Evolutionary conservation across 305 asterid species (phyloP).

Genomic region (Solanum hybrid): DNA sequence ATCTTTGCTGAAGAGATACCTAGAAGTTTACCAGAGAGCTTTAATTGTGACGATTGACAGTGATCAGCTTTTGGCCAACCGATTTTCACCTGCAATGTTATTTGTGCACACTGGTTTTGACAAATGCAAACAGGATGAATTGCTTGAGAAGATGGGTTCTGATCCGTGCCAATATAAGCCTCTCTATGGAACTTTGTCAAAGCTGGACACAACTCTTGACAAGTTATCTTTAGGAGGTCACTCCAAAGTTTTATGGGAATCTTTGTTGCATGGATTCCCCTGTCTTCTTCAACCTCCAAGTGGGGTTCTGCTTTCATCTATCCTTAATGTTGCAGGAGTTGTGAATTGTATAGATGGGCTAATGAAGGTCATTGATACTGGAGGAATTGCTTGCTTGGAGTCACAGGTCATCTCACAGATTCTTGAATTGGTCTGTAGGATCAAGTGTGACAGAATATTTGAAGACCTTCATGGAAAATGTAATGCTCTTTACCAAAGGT

Average conservation of each 20-base stretch:
- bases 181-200: slow-evolving; percentile 49
- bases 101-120: slow-evolving; percentile 57
- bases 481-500: slow-evolving; percentile 50
- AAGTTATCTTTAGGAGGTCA: slow-evolving; percentile 55
- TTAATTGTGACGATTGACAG: slow-evolving; percentile 40
- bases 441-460: slow-evolving; percentile 77
- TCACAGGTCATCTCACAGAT: slow-evolving; percentile 47
- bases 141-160: slow-evolving; percentile 50
- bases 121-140: slow-evolving; percentile 48
- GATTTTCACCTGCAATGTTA: slow-evolving; percentile 52
- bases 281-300: slow-evolving; percentile 42
- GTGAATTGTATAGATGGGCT: slow-evolving; percentile 50
- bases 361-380: slow-evolving; percentile 44
- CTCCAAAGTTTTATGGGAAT: slow-evolving; percentile 63
- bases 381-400: slow-evolving; percentile 40
- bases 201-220: slow-evolving; percentile 41
- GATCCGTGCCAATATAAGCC: slow-evolving; percentile 41
- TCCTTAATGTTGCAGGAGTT: slow-evolving; percentile 58
- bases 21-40: slow-evolving; percentile 66
- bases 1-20: slow-evolving; percentile 59
- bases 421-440: slow-evolving; percentile 57
- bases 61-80: slow-evolving; percentile 32
- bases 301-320: slow-evolving; percentile 72
- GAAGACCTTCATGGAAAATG: slow-evolving; percentile 55
- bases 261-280: slow-evolving; percentile 81